Evolutionary conservation across 2,329 filamentous ascomycete genomes (phyloP).

Genomic region (Aspergillus sp.): DNA sequence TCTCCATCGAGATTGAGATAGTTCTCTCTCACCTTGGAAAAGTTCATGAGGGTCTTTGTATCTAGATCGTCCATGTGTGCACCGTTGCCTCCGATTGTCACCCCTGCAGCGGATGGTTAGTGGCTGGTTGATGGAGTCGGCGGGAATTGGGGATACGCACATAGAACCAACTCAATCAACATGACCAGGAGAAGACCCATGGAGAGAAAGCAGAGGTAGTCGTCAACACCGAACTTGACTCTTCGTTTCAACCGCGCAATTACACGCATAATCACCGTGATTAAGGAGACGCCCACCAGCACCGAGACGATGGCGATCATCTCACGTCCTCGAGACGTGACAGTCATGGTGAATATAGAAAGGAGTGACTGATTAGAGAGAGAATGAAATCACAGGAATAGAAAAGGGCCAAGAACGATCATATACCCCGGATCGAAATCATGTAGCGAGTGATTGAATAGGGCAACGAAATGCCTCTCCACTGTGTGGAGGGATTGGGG

Average conservation of each 20-base stretch:
- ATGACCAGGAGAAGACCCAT: constrained; percentile 29
- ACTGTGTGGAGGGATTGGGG: background rate
- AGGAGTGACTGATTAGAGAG: background rate
- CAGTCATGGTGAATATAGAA: constrained; percentile 21
- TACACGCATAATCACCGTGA: constrained; percentile 26
- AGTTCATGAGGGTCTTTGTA: constrained; percentile 25
- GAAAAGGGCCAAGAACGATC: background rate
- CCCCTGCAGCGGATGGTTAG: constrained; percentile 26
- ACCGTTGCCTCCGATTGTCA: constrained; percentile 32
- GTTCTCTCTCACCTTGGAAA: constrained; percentile 26
- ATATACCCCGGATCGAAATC: background rate
- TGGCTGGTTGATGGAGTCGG: background rate
- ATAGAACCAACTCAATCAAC: constrained; percentile 30
- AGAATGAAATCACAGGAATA: constrained; percentile 3
- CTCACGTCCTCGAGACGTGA: constrained; percentile 25
- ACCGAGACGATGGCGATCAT: constrained; percentile 33
- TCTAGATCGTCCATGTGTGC: constrained; percentile 22
- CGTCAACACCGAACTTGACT: constrained; percentile 31
- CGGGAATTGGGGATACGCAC: constrained; percentile 16
- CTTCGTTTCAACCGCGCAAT: constrained; percentile 28
- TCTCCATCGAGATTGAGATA: background rate
- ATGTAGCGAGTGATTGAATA: background rate
- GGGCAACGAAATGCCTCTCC: background rate
- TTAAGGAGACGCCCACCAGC: constrained; percentile 27
- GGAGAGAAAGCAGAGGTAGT: constrained; percentile 30